phyloP scores from a whole-genome alignment of 257 asterid genomes.

The Asclepias syriaca region DNA sequence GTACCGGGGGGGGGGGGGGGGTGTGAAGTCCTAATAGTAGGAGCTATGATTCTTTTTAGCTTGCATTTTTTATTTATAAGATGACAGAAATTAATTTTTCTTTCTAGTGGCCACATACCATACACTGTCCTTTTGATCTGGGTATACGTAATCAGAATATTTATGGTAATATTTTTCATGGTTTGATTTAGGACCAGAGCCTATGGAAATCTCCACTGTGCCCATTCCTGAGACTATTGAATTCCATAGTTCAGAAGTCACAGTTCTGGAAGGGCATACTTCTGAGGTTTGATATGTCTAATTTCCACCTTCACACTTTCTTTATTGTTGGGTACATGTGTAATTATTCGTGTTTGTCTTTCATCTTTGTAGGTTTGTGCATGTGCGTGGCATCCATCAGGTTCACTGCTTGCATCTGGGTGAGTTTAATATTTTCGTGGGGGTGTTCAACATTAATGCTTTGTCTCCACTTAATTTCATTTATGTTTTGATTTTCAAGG shows the following conservation, averaged over 20 bases:
- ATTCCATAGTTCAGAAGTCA: conserved; percentile 23
- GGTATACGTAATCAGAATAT: background rate
- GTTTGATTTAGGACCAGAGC: conserved; percentile 16
- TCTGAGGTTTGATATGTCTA: conserved; percentile 24
- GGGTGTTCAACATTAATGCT: background rate
- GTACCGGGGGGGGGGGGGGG: no score
- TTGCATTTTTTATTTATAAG: background rate
- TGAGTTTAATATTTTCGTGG: conserved; percentile 17
- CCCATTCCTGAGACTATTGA: conserved; percentile 9
- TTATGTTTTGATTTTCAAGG: background rate
- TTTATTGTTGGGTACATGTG: background rate
- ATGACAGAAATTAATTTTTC: background rate
- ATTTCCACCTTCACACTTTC: conserved; percentile 2
- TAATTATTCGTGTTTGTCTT: background rate
- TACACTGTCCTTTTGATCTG: conserved; percentile 3
- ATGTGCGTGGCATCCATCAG: conserved; percentile 36
- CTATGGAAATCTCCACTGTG: conserved; percentile 20
- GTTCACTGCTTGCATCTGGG: conserved; percentile 37
- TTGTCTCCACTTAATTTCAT: background rate
- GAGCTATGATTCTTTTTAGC: background rate
- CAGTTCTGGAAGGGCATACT: conserved; percentile 27
- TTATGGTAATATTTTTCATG: background rate
- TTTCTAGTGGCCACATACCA: background rate
- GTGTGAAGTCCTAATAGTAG: background rate
- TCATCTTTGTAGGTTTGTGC: conserved; percentile 27